These are phyloP conservation scores for Geotrichum macrosporum DNA, from an alignment of 1,139 yeast species.

Conservation along the genomic window DNA sequence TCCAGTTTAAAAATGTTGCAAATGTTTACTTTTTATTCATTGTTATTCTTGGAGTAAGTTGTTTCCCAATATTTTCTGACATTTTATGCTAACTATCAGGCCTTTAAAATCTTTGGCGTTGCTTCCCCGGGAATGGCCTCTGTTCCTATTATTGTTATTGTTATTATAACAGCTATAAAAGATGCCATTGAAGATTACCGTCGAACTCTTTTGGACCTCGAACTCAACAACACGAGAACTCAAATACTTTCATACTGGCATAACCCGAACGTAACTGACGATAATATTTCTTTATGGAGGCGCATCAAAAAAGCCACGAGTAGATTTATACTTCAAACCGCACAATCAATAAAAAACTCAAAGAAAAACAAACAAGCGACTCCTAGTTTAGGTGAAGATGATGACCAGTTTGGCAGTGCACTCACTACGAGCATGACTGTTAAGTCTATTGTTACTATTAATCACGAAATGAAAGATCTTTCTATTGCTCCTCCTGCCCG, in stretches of 20 bases:
- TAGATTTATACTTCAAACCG: conserved; percentile 31
- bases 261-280: conserved; percentile 70
- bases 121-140: conserved; percentile 84
- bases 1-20: conserved; percentile 75
- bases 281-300: conserved; percentile 62
- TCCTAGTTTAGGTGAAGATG: conserved; percentile 1
- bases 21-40: conserved; percentile 69
- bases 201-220: conserved; percentile 72
- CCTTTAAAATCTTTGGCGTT: conserved; percentile 85
- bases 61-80: not conserved
- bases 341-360: conserved; percentile 6
- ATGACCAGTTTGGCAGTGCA: conserved; percentile 15
- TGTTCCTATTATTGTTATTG: conserved; percentile 92
- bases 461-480: conserved; percentile 21
- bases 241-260: conserved; percentile 66
- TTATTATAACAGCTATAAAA: conserved; percentile 78
- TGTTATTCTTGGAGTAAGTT: conserved; percentile 54
- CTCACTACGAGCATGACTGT: conserved; percentile 15
- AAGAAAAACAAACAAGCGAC: conserved; percentile 2
- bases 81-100: conserved; percentile 23
- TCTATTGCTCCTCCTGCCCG: conserved; percentile 51
- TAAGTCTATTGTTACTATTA: conserved; percentile 13
- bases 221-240: conserved; percentile 84
- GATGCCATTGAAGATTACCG: conserved; percentile 94
- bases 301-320: conserved; percentile 52